Base-by-base conservation (phyloP, 2,329 filamentous ascomycete species). In the Drechslera avenae region DNA sequence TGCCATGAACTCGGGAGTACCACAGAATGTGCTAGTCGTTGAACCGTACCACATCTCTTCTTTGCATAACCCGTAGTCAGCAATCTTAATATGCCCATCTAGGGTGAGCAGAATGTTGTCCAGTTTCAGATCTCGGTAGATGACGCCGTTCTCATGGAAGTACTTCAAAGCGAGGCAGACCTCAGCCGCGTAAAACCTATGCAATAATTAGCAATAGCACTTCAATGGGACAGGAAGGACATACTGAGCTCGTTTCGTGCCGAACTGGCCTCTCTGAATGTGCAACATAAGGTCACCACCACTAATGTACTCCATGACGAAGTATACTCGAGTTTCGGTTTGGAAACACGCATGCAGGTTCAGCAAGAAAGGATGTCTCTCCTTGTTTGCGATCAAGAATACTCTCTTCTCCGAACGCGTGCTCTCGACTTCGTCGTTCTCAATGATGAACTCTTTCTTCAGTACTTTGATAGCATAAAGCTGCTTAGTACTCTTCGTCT, bases 401-500 rank as follows among this genome's bases (percentile, higher is more conserved):
- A 99, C 95, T 58, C 94, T 85, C 83, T 99, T 99, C 76, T 99
- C 94, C 0, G 94, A 99, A 59, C 93, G 86, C 34, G 91, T 97
- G 75, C 93, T 97, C 75, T 99, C 94, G 6, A 99, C 94, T 78
- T 99, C 94, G 70, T 99, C 94, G 60, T 99, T 96, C 73, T 99
- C 95, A 56, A 99, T 99, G 71, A 99, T 99, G 74, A 99, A 99
- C 74, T 99, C 94, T 79, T 99, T 99, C 83, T 99, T 99, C 63
- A 99, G 79, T 31, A 99, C 94, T 77, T 99, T 99, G 76, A 99
- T 99, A 50, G 94, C 94, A 73, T 97, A 99, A 6, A 99, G 81
- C 73, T 93, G 89, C 75, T 92, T 90, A 8, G 89, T 86, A 47
- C 86, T 86, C 81, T 99, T 99, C 1, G 94, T 96, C 77, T 99